Percentiles rank a stretch among this genome's conserved stretches.
These are phyloP conservation scores for Mycena vulgaris DNA, from an alignment of 768 basidiomycete genomes.

Conservation along the genomic window DNA sequence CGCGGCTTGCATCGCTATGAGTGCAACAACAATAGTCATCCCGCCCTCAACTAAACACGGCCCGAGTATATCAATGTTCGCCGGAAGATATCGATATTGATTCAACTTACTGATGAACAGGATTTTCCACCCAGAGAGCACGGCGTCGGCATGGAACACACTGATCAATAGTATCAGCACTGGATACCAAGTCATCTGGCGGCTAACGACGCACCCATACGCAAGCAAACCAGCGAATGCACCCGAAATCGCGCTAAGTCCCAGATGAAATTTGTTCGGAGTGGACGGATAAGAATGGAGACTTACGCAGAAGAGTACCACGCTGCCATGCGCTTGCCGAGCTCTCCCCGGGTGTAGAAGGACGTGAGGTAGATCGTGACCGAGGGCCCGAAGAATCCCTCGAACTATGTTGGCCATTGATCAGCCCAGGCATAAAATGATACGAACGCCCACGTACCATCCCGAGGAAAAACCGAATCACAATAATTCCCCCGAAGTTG, in stretches of 20 bases:
- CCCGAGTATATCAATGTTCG: not conserved
- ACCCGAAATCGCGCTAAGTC: not conserved
- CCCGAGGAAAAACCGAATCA: conserved; percentile 18
- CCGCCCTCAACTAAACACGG: not conserved
- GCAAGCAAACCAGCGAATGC: conserved; percentile 1
- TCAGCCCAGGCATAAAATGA: not conserved
- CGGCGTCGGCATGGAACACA: conserved; percentile 7
- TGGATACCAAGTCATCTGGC: not conserved
- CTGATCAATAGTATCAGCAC: not conserved
- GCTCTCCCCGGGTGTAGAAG: conserved; percentile 5
- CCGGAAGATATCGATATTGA: no score
- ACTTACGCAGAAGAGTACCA: conserved; percentile 10
- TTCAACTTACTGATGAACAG: conserved; percentile 3
- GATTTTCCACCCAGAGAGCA: conserved; percentile 21
- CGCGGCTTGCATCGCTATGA: not conserved
- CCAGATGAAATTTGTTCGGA: not conserved
- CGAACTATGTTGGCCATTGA: not conserved
- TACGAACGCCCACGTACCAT: not conserved
- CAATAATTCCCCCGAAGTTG: conserved; percentile 4
- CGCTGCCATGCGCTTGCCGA: conserved; percentile 10
- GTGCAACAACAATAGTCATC: not conserved
- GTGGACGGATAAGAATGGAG: not conserved
- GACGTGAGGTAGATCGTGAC: conserved; percentile 2
- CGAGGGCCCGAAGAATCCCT: conserved; percentile 5
- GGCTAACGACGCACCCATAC: not conserved